These are phyloP conservation scores for Scleroderma bovista DNA, from an alignment of 768 basidiomycete species.

Conservation along the genomic window DNA sequence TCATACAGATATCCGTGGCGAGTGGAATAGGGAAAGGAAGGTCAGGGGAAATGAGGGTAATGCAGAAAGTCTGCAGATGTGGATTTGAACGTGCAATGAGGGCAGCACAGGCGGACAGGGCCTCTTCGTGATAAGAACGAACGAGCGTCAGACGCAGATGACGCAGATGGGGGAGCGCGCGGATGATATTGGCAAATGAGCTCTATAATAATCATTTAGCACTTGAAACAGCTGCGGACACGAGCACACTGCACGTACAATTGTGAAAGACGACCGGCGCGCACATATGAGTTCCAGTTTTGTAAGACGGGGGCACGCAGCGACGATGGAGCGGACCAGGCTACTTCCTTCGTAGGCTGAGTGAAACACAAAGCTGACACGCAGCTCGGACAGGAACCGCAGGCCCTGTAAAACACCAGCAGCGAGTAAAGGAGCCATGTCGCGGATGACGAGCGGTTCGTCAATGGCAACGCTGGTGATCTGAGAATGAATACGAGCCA, in stretches of 20 bases:
- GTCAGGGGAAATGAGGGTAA: constrained; percentile 60
- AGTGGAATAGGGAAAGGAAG: constrained; percentile 45
- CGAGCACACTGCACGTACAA: constrained; percentile 38
- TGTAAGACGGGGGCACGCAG: constrained; percentile 58
- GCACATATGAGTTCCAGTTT: constrained; percentile 63
- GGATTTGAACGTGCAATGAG: constrained; percentile 64
- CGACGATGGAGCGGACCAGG: constrained; percentile 59
- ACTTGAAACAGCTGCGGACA: neutral
- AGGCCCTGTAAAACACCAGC: constrained; percentile 55
- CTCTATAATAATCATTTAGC: constrained; percentile 14
- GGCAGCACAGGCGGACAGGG: constrained; percentile 51
- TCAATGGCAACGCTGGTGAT: constrained; percentile 57
- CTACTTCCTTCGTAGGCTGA: constrained; percentile 71
- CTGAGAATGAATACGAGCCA: constrained; percentile 42
- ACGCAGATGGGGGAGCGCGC: constrained; percentile 57
- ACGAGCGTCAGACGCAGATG: constrained; percentile 61
- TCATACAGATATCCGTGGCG: constrained; percentile 38
- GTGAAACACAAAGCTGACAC: constrained; percentile 63
- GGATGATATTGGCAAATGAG: constrained; percentile 54
- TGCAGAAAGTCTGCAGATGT: constrained; percentile 55
- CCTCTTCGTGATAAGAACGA: constrained; percentile 58
- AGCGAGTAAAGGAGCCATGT: constrained; percentile 58
- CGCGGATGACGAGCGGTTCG: constrained; percentile 62
- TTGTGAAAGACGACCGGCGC: constrained; percentile 66
- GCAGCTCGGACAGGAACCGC: constrained; percentile 50